A percentile compares a stretch with the other conserved stretches of the same genome.
Evolutionary conservation across 1,284 basidiomycete species (phyloP).

Genomic region (Irpex rosettiformis): DNA sequence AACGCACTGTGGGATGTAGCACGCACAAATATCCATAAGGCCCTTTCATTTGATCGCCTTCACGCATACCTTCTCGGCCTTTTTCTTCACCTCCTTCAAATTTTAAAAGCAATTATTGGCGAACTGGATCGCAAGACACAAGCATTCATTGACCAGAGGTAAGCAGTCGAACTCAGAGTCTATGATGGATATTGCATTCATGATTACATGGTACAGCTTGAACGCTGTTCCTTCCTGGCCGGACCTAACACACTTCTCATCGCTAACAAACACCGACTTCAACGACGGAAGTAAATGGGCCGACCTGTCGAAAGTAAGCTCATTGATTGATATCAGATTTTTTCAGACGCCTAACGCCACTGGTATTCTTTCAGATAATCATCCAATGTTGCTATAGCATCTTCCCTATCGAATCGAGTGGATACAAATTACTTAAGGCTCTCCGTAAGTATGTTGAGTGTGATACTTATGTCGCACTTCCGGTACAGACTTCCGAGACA

Average conservation of each 20-base stretch:
- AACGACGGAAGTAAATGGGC: neutral
- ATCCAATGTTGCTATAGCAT: neutral
- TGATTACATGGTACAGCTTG: neutral
- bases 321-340: neutral
- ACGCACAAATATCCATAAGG: neutral
- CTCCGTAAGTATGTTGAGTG: conserved; percentile 5
- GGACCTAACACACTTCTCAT: neutral
- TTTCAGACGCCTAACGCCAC: neutral
- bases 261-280: neutral
- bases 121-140: neutral
- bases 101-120: neutral
- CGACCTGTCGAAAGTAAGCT: neutral
- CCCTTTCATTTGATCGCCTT: conserved; percentile 5
- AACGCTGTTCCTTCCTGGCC: conserved; percentile 1
- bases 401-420: neutral
- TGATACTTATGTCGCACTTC: neutral
- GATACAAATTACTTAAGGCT: neutral
- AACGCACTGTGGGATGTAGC: neutral
- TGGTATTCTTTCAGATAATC: neutral
- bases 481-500: neutral
- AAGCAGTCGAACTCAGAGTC: neutral
- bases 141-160: neutral
- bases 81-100: neutral
- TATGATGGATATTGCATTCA: neutral
- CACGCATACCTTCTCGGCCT: conserved; percentile 5